Evolutionary conservation across 768 basidiomycete species (phyloP).

Genomic region (Leucogyrophana mollusca): DNA sequence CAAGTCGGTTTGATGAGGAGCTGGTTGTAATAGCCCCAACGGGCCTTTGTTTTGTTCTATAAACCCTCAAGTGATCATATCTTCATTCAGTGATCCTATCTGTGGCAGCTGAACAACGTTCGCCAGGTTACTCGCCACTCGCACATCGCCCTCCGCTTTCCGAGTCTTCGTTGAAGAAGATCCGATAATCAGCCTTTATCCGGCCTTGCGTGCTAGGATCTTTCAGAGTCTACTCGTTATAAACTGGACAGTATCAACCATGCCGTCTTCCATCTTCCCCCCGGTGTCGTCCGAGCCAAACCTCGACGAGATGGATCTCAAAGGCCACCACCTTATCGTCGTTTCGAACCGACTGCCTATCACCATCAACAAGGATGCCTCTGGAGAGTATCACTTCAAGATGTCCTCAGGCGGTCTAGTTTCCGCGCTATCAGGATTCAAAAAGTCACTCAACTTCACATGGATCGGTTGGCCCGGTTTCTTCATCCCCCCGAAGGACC

Average conservation of each 20-base stretch:
- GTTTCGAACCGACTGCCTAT: slow-evolving; percentile 95
- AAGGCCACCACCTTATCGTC: slow-evolving; percentile 80
- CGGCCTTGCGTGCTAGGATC: slow-evolving; percentile 22
- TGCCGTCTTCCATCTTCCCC: slow-evolving; percentile 22
- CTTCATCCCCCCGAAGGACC: slow-evolving; percentile 90
- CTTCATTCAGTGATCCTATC: too few species aligned
- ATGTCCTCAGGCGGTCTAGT: slow-evolving; percentile 99
- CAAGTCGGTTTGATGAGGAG: neutral
- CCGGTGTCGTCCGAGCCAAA: slow-evolving; percentile 21
- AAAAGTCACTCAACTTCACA: slow-evolving; percentile 96
- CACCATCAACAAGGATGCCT: slow-evolving; percentile 91
- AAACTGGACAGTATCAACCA: slow-evolving; percentile 14
- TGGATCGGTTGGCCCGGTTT: slow-evolving; percentile 98
- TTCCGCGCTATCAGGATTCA: slow-evolving; percentile 95
- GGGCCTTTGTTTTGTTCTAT: too few species aligned
- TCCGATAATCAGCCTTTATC: slow-evolving; percentile 35
- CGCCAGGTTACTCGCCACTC: slow-evolving; percentile 8
- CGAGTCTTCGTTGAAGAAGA: slow-evolving; percentile 11
- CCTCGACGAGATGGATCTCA: slow-evolving; percentile 42
- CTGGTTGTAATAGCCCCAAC: neutral
- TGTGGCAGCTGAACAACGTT: slow-evolving; percentile 6
- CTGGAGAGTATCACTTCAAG: slow-evolving; percentile 96
- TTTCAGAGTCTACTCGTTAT: slow-evolving; percentile 22
- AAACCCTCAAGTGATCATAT: neutral
- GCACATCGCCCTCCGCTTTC: neutral